A percentile compares a stretch with the other conserved stretches of the same genome.
phyloP scores from a whole-genome alignment of 768 basidiomycete genomes.

The Heimioporus sp. region DNA sequence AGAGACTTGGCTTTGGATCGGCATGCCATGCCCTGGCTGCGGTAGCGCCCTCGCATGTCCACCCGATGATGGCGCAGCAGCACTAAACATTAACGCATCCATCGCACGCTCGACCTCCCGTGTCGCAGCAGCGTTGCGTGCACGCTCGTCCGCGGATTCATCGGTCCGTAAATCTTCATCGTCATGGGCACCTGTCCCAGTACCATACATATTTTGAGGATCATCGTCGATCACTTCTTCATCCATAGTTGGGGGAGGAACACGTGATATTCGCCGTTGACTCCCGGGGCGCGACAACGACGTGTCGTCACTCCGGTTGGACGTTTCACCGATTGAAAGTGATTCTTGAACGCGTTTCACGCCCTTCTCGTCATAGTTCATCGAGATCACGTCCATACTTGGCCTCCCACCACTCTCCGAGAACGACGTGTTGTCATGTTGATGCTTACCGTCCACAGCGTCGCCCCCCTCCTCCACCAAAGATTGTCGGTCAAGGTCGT shows the following conservation, averaged over 20 bases:
- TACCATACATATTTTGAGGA: conserved; percentile 1
- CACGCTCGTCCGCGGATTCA: conserved; percentile 45
- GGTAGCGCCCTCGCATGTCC: conserved; percentile 13
- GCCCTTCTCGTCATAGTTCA: not conserved
- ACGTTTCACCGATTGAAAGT: conserved; percentile 2
- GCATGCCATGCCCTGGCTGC: conserved; percentile 4
- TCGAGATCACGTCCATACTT: not conserved
- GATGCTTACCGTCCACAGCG: conserved; percentile 10
- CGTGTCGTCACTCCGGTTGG: not conserved
- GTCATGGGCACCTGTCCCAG: conserved; percentile 5
- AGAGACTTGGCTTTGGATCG: conserved; percentile 2
- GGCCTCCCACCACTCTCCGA: conserved; percentile 10
- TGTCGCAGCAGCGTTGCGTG: conserved; percentile 65
- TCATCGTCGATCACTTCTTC: conserved; percentile 12
- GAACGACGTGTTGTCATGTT: conserved; percentile 9
- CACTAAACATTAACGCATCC: conserved; percentile 49
- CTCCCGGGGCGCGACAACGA: conserved; percentile 17
- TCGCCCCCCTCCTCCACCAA: conserved; percentile 1
- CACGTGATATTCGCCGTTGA: conserved; percentile 29
- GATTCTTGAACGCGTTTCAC: conserved; percentile 6
- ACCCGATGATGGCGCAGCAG: conserved; percentile 18
- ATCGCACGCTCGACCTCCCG: conserved; percentile 65
- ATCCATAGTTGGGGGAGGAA: conserved; percentile 40
- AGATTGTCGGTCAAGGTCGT: conserved; percentile 20
- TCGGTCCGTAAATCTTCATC: conserved; percentile 29